phyloP scores from a whole-genome alignment of 768 basidiomycete species.

The Tremella mesenterica region DNA sequence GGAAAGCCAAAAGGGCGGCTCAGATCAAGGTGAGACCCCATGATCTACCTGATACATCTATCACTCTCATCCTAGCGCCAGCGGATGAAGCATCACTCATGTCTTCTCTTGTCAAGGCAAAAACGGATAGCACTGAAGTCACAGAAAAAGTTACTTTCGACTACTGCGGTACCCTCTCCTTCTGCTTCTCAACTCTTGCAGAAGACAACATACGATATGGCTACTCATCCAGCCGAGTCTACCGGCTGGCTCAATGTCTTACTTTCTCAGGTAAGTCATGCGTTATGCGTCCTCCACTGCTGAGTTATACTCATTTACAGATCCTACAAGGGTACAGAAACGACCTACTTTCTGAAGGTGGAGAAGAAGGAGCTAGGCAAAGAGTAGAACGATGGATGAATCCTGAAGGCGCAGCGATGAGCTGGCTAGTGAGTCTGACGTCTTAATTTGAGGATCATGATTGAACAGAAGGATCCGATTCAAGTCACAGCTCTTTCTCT shows the following conservation, averaged over 20 bases:
- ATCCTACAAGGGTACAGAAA: conserved; percentile 66
- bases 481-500: conserved; percentile 75
- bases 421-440: conserved; percentile 39
- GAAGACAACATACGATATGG: conserved; percentile 46
- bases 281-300: conserved; percentile 48
- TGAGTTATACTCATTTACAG: conserved; percentile 46
- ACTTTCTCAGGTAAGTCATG: conserved; percentile 60
- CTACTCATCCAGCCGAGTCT: conserved; percentile 55
- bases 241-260: conserved; percentile 87
- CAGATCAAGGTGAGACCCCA: conserved; percentile 29
- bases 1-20: conserved; percentile 23
- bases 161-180: conserved; percentile 36
- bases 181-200: conserved; percentile 37
- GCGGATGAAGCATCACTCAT: background rate
- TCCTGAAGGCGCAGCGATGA: conserved; percentile 56
- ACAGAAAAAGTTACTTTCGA: conserved; percentile 24
- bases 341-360: conserved; percentile 60
- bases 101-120: background rate
- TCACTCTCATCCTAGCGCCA: background rate
- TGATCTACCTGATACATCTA: background rate
- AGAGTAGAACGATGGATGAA: conserved; percentile 76
- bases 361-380: conserved; percentile 72
- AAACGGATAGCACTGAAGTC: background rate
- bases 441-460: conserved; percentile 47
- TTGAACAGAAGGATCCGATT: conserved; percentile 61